Conservation (phyloP, 345 rosid species). For the Hirschfeldia incana region DNA sequence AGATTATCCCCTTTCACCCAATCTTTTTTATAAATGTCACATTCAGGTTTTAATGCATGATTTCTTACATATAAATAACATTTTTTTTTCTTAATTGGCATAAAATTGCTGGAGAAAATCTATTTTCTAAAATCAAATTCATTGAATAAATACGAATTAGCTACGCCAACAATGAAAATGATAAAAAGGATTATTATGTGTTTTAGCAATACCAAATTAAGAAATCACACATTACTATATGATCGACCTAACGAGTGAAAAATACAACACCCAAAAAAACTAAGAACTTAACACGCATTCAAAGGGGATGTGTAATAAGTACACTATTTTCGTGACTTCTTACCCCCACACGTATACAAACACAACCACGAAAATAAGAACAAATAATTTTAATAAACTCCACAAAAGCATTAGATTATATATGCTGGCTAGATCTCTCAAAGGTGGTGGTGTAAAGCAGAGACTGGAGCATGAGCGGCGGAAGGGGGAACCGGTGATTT, state of each 20-base stretch:
- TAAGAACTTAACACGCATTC: neutral
- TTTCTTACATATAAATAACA: neutral
- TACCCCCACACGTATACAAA: neutral
- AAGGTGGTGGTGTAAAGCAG: constrained; percentile 43
- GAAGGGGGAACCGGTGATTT: constrained; percentile 57
- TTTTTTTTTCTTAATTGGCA: neutral
- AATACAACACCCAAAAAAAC: neutral
- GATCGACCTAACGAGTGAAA: neutral
- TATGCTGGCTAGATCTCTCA: constrained; percentile 29
- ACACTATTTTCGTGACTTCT: neutral
- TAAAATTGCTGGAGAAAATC: neutral
- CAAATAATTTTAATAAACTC: constrained; percentile 3
- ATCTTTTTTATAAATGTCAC: neutral
- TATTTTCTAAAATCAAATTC: neutral
- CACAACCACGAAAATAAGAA: constrained; percentile 40
- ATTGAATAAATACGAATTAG: neutral
- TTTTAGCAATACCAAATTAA: neutral
- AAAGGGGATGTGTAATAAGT: neutral
- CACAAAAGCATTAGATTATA: constrained; percentile 24
- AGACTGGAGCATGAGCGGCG: constrained; percentile 36
- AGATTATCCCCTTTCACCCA: neutral
- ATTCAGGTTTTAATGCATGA: neutral
- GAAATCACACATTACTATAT: neutral
- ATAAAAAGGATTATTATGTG: neutral
- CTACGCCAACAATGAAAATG: neutral